These are phyloP conservation scores for Rhododendron molle DNA, from an alignment of 148 eudicot genomes.

Conservation along the genomic window DNA sequence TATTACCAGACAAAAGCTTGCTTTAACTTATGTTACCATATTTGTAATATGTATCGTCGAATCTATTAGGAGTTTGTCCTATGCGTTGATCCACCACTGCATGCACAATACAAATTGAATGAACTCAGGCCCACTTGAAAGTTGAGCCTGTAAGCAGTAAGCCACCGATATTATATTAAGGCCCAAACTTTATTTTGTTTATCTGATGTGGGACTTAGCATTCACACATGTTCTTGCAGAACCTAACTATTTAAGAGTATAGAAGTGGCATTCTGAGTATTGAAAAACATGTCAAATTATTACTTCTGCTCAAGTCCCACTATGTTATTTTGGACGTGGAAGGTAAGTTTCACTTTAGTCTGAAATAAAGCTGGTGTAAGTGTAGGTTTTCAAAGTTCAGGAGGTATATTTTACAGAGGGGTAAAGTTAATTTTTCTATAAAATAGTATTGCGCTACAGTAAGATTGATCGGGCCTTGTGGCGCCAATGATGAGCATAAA, in stretches of 20 bases:
- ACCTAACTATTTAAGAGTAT: background rate
- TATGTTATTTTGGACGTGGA: background rate
- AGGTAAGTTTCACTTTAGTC: background rate
- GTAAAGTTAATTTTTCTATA: background rate
- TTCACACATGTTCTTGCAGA: background rate
- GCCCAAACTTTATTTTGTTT: background rate
- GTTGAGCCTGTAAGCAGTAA: background rate
- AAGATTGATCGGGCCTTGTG: background rate
- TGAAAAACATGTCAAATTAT: background rate
- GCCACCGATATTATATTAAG: background rate
- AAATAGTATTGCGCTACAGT: background rate
- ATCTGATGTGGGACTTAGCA: background rate
- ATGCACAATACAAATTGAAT: background rate
- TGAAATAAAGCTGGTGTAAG: background rate
- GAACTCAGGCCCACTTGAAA: background rate
- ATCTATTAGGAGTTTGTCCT: background rate
- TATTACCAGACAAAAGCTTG: background rate
- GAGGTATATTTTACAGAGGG: background rate
- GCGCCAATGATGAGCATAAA: background rate
- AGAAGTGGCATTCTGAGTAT: background rate
- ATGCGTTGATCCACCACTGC: background rate
- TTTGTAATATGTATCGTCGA: background rate
- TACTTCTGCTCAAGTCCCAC: background rate
- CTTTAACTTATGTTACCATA: background rate
- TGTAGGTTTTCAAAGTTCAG: background rate